Evolutionary conservation across 768 basidiomycete genomes (phyloP), one percentile per base, ranked within the genome.

Genomic region (Boletus subcaerulescens): DNA sequence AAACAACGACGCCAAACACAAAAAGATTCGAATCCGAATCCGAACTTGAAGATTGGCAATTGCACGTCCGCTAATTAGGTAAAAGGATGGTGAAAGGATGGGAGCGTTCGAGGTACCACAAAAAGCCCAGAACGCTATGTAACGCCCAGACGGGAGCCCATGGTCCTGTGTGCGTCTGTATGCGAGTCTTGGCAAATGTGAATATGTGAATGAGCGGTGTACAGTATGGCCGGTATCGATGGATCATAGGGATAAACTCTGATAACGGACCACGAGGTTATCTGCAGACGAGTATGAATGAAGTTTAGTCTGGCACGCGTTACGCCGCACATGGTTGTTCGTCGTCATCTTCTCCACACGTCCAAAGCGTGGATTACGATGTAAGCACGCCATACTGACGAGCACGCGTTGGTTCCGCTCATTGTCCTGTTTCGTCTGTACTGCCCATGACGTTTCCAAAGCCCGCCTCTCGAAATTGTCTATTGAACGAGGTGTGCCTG

Each of bases 181-280:
- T 53, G 41, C 26, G 1, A 24, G 24, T 49, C n/a, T 48, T 59
- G 48, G n/a, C 26, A 3, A 5, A 14, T 42, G 47, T 45, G 22
- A n/a, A n/a, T n/a, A n/a, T 24, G 11, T 35, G 15, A 7, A 17
- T 18, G 26, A n/a, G 12, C 3, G 43, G 4, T 11, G 8, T 35
- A 20, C 20, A 20, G 20, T 20, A 29, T 20, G 38, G 4, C 6
- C 41, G 17, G 20, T 14, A 55, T 48, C 45, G 36, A 57, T 47
- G 42, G 29, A 43, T 44, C 11, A 51, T 35, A 22, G n/a, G 35
- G 60, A 61, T 61, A 50, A 61, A 7, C 60, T 62, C 36, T 41
- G 62, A 64, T 65, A 60, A 50, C 46, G 33, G 20, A 26, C 52
- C 62, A 55, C 50, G 60, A 61, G 53, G 53, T 47, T 41, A 50